Percentiles rank a stretch among this genome's conserved stretches.
phyloP scores from a whole-genome alignment of 495 filamentous ascomycete species.

The Platismatia glauca region DNA sequence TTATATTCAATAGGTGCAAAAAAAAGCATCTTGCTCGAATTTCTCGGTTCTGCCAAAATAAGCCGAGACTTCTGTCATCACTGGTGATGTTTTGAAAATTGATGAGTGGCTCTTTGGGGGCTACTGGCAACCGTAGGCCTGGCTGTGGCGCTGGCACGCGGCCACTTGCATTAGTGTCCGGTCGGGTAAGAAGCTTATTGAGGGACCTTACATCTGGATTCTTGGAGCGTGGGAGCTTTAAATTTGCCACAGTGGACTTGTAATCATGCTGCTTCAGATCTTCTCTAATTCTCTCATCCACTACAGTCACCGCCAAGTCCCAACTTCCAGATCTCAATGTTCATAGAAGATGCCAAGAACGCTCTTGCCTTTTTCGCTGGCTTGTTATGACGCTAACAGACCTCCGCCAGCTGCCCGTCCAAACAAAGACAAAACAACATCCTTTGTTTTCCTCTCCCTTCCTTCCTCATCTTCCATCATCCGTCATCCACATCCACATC shows the following conservation, averaged over 20 bases:
- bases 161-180: conserved; percentile 12
- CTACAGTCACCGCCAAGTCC: not conserved
- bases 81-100: too few species aligned
- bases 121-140: too few species aligned
- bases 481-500: not conserved
- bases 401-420: not conserved
- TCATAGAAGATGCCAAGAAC: not conserved
- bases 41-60: too few species aligned
- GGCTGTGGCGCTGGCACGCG: not conserved
- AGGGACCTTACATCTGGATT: not conserved
- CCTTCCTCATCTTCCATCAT: not conserved
- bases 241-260: not conserved
- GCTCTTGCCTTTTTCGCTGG: not conserved
- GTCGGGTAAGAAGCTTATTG: conserved; percentile 1
- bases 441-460: conserved; percentile 1
- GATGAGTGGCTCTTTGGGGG: too few species aligned
- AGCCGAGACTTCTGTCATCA: too few species aligned
- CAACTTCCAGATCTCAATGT: not conserved
- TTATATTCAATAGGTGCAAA: too few species aligned
- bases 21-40: too few species aligned
- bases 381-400: not conserved
- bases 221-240: not conserved
- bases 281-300: not conserved
- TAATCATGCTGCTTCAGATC: not conserved
- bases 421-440: not conserved